Conservation (phyloP, 495 filamentous ascomycete species). For the Darksidea phi region DNA sequence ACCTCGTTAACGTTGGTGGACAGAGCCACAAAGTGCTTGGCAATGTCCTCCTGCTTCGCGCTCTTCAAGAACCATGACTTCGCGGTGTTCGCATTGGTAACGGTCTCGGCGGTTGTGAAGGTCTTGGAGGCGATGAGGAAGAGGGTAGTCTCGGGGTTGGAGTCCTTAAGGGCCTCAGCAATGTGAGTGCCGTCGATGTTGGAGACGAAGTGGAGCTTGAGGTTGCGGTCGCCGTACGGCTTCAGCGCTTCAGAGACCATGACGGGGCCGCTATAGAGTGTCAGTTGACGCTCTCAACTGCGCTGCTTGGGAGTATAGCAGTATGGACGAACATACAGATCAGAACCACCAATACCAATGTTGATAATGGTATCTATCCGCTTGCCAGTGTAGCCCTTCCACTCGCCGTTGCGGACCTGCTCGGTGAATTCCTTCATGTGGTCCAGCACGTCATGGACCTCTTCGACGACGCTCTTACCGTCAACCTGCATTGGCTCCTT, state of each 20-base stretch:
- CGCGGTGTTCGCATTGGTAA: slow-evolving; percentile 92
- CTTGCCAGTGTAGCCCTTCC: slow-evolving; percentile 99
- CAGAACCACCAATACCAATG: slow-evolving; percentile 96
- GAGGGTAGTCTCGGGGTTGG: slow-evolving; percentile 92
- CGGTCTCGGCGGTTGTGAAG: slow-evolving; percentile 97
- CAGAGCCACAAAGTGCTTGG: slow-evolving; percentile 97
- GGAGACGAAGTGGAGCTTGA: slow-evolving; percentile 95
- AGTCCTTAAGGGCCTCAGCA: slow-evolving; percentile 83
- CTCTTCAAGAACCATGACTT: slow-evolving; percentile 95
- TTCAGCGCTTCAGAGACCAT: slow-evolving; percentile 98
- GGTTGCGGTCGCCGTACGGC: slow-evolving; percentile 78
- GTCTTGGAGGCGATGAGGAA: slow-evolving; percentile 99
- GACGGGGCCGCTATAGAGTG: slow-evolving; percentile 72
- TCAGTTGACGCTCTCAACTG: slow-evolving; percentile 9
- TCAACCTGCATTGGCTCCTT: slow-evolving; percentile 89
- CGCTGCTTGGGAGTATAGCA: no score
- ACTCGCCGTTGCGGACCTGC: slow-evolving; percentile 88
- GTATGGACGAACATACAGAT: slow-evolving; percentile 66
- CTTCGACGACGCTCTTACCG: slow-evolving; percentile 93
- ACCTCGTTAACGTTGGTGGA: slow-evolving; percentile 95
- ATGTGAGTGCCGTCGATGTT: slow-evolving; percentile 99
- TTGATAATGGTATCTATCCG: slow-evolving; percentile 95
- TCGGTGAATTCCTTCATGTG: slow-evolving; percentile 98
- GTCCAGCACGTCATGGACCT: slow-evolving; percentile 82
- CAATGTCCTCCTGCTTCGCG: slow-evolving; percentile 76